Evolutionary conservation across 345 rosid species (phyloP).

Genomic region (Hibiscus mutabilis): DNA sequence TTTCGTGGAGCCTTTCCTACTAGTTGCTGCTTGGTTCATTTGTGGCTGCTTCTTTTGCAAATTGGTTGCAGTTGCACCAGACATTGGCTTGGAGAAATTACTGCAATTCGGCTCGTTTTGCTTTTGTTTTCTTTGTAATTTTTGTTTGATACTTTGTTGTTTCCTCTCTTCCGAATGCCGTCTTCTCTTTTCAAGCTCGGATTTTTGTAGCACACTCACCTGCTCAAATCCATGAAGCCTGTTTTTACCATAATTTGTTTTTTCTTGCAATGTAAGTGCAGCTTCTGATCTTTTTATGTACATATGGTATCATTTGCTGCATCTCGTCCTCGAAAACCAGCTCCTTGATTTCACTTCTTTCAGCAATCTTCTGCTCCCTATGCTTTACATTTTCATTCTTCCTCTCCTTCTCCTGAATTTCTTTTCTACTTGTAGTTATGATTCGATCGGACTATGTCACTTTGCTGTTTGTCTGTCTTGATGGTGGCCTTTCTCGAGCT

Average conservation of each 20-base stretch:
- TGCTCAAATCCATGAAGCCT: slow-evolving; percentile 26
- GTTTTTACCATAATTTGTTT: slow-evolving; percentile 15
- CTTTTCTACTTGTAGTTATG: slow-evolving; percentile 22
- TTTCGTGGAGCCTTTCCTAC: slow-evolving; percentile 28
- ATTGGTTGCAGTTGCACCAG: slow-evolving; percentile 11
- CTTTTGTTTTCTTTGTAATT: slow-evolving; percentile 24
- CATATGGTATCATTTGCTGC: slow-evolving; percentile 20
- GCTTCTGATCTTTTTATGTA: slow-evolving; percentile 23
- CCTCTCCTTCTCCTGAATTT: slow-evolving; percentile 27
- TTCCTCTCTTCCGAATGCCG: slow-evolving; percentile 19
- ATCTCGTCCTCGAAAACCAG: slow-evolving; percentile 26
- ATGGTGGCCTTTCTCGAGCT: slow-evolving; percentile 12
- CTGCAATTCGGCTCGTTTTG: slow-evolving; percentile 19
- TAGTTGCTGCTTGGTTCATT: slow-evolving; percentile 25
- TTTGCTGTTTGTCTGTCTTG: slow-evolving; percentile 27
- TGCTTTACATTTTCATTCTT: slow-evolving; percentile 28
- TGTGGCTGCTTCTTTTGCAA: slow-evolving; percentile 27
- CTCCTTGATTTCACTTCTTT: slow-evolving; percentile 21
- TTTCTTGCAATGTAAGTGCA: slow-evolving; percentile 19
- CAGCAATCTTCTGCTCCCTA: slow-evolving; percentile 29
- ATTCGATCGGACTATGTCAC: slow-evolving; percentile 13
- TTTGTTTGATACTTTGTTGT: slow-evolving; percentile 24
- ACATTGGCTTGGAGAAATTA: slow-evolving; percentile 21
- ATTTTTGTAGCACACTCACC: slow-evolving; percentile 15
- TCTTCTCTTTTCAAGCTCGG: slow-evolving; percentile 25